Evolutionary conservation across 768 basidiomycete genomes (phyloP), one percentile per base, ranked within the genome.

Genomic region (Cyathus striatus): DNA sequence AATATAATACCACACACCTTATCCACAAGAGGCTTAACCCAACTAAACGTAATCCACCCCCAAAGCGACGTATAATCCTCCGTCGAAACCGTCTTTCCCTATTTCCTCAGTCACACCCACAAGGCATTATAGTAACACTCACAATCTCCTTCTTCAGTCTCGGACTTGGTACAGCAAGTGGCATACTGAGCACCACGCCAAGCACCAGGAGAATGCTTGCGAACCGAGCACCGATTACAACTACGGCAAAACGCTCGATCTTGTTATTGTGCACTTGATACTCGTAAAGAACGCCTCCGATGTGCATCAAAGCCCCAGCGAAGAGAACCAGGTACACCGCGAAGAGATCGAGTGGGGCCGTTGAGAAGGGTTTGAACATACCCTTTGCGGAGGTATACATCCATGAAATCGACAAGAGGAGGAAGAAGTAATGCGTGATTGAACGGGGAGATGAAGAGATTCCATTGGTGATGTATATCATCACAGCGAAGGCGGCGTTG

Each of bases 1-100:
- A n/a, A n/a, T n/a, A n/a, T n/a, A 33, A 20, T 14, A 25, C n/a
- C 36, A 54, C 65, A 20, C 46, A 76, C 71, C 2, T 68, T 70
- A 52, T 63, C 59, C 33, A 89, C 66, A 3, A 88, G 68, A 2
- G 84, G 85, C 35, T 77, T 71, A 23, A 89, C 68, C 86, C 88
- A 90, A 24, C 55, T 63, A 51, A 88, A 89, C 1, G 83, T 78
- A 0, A 79, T 61, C 88, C 88, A 89, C 30, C 76, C 73, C 65
- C 75, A 78, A 10, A 91, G 68, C 1, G 79, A 65, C 0, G 83
- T 80, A 53, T 90, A 90, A 50, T 90, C 88, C 55, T 91, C 89
- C 0, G 81, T 36, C 20, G 9, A 9, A 9, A 10, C 17, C 35
- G 7, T 36, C 35, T 36, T 18, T 36, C 23, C 33, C 30, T 33